Evolutionary conservation across 257 asterid species (phyloP).

Genomic region (Nicotiana undulata): DNA sequence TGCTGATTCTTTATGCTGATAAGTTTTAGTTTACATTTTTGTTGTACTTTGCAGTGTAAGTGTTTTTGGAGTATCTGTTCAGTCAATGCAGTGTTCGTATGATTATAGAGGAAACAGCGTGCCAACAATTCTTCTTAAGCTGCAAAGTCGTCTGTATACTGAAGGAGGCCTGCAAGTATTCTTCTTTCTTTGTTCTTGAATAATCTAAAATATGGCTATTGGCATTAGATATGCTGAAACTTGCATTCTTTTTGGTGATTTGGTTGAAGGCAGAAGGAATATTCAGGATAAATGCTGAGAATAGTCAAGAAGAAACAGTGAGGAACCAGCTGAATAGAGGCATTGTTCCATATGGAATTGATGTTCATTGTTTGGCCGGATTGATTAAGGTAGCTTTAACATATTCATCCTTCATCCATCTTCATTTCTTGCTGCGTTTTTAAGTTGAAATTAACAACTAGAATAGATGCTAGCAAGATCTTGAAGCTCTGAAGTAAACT

Average conservation of each 20-base stretch:
- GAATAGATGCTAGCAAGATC: neutral
- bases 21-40: neutral
- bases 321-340: slow-evolving; percentile 61
- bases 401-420: neutral
- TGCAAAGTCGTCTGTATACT: slow-evolving; percentile 61
- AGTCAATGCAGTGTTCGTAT: slow-evolving; percentile 80
- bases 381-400: slow-evolving; percentile 57
- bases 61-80: slow-evolving; percentile 82
- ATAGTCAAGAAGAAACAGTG: slow-evolving; percentile 58
- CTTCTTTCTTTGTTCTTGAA: neutral
- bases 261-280: slow-evolving; percentile 75
- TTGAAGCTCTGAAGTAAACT: neutral
- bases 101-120: slow-evolving; percentile 75
- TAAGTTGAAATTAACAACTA: neutral
- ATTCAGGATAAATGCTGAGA: slow-evolving; percentile 72
- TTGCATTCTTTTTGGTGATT: neutral
- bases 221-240: neutral
- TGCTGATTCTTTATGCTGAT: neutral
- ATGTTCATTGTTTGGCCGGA: slow-evolving; percentile 85
- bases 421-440: neutral
- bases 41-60: slow-evolving; percentile 38
- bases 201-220: neutral
- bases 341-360: slow-evolving; percentile 59
- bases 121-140: slow-evolving; percentile 67
- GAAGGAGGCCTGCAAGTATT: slow-evolving; percentile 74